These are phyloP conservation scores for Periglandula ipomoeae DNA, from an alignment of 2,329 filamentous ascomycete species.

Conservation along the genomic window DNA sequence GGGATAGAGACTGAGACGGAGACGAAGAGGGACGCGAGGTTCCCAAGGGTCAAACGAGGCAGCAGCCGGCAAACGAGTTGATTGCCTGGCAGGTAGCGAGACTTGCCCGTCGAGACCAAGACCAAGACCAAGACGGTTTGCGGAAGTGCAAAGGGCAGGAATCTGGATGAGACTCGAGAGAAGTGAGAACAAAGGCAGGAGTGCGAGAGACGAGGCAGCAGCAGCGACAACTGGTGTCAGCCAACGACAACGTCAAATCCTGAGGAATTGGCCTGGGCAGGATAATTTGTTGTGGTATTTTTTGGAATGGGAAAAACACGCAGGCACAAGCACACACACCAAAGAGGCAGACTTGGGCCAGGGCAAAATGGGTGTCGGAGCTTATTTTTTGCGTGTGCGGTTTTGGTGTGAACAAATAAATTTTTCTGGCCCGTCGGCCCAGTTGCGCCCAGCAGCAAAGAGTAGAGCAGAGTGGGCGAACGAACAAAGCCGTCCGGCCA, in stretches of 20 bases:
- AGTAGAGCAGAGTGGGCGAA: too few relatives aligned
- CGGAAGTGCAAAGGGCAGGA: neutral
- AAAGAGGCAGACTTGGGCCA: neutral
- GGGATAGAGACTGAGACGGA: neutral
- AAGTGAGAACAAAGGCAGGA: neutral
- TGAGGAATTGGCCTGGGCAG: neutral
- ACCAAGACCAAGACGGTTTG: neutral
- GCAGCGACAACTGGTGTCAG: constrained; percentile 1
- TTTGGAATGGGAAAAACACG: constrained; percentile 1
- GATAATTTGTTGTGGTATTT: constrained; percentile 1
- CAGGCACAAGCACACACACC: neutral
- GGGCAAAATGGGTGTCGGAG: constrained; percentile 7
- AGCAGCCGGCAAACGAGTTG: neutral
- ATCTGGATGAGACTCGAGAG: neutral
- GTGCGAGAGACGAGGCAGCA: neutral
- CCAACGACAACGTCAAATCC: constrained; percentile 5
- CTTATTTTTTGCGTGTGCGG: constrained; percentile 8
- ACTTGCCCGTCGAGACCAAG: neutral
- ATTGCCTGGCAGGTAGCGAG: neutral
- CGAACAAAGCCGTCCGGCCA: too few relatives aligned
- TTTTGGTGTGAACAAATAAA: constrained; percentile 4
- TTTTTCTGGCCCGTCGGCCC: neutral
- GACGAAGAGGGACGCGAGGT: neutral
- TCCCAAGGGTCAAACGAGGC: neutral
- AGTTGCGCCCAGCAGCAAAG: neutral